Conservation (phyloP, 306 rosid species). For the Delonix regia region DNA sequence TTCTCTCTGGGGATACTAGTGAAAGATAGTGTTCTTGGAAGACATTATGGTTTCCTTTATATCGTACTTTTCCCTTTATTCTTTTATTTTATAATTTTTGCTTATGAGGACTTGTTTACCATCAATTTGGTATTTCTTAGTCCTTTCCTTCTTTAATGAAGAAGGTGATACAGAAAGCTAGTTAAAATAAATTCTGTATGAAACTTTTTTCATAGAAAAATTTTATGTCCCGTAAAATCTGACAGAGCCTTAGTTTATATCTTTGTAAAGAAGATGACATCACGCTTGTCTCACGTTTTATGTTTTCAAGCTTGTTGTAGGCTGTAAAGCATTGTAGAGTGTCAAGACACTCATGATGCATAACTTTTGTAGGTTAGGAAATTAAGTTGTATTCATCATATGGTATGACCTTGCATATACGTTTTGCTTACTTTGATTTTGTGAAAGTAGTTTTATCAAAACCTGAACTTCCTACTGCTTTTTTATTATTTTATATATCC, state of each 20-base stretch:
- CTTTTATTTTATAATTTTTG: background rate
- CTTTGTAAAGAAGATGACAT: background rate
- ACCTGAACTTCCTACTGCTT: background rate
- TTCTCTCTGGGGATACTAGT: background rate
- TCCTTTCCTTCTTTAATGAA: background rate
- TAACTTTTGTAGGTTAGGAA: background rate
- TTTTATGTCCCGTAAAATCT: background rate
- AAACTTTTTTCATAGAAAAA: background rate
- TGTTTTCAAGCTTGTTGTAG: background rate
- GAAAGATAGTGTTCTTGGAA: background rate
- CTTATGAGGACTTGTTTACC: background rate
- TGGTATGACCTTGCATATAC: background rate
- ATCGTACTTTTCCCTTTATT: background rate
- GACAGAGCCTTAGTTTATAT: background rate
- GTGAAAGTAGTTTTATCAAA: background rate
- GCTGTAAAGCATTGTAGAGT: background rate
- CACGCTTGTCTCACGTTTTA: background rate
- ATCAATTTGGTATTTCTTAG: background rate
- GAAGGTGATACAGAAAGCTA: background rate
- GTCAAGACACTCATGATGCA: background rate
- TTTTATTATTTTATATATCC: constrained; percentile 10
- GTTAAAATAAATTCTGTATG: background rate
- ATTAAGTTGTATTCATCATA: background rate
- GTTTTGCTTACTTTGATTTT: background rate
- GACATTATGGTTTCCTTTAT: background rate